These are phyloP conservation scores for Penicillium nordicum DNA, from an alignment of 2,329 filamentous ascomycete genomes.

Conservation along the genomic window DNA sequence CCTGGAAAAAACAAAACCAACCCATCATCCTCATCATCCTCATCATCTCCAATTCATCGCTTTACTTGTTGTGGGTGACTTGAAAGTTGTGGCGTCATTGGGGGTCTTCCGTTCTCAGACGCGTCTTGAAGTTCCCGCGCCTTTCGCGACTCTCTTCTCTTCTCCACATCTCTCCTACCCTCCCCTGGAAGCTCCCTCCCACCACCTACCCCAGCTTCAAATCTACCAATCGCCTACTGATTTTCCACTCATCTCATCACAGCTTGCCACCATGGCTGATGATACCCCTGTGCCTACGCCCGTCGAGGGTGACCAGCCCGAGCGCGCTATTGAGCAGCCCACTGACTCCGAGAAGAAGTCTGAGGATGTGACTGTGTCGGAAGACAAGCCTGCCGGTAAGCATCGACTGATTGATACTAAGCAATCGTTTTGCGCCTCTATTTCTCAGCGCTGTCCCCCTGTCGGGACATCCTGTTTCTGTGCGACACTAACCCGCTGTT, in stretches of 20 bases:
- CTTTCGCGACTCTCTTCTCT: slow-evolving; percentile 28
- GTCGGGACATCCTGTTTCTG: slow-evolving; percentile 6
- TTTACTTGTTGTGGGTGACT: neutral
- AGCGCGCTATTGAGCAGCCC: slow-evolving; percentile 28
- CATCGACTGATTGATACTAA: neutral
- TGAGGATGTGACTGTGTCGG: slow-evolving; percentile 21
- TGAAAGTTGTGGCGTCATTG: slow-evolving; percentile 24
- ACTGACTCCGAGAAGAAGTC: slow-evolving; percentile 28
- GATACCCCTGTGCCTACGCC: slow-evolving; percentile 34
- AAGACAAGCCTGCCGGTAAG: slow-evolving; percentile 22
- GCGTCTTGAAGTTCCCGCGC: slow-evolving; percentile 27
- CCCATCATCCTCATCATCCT: neutral
- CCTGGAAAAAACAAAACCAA: neutral
- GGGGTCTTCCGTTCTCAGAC: slow-evolving; percentile 18
- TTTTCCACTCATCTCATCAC: slow-evolving; percentile 13
- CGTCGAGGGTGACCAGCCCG: slow-evolving; percentile 33
- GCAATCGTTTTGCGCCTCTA: neutral
- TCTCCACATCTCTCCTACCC: slow-evolving; percentile 24
- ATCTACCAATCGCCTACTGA: slow-evolving; percentile 12
- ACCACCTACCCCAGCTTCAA: slow-evolving; percentile 13
- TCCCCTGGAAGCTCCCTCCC: slow-evolving; percentile 23
- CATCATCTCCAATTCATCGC: neutral
- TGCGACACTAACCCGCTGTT: slow-evolving; percentile 21
- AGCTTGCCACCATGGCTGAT: slow-evolving; percentile 38
- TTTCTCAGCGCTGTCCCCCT: neutral